Base-by-base conservation (phyloP, 306 rosid genomes). In the Lotus japonicus region DNA sequence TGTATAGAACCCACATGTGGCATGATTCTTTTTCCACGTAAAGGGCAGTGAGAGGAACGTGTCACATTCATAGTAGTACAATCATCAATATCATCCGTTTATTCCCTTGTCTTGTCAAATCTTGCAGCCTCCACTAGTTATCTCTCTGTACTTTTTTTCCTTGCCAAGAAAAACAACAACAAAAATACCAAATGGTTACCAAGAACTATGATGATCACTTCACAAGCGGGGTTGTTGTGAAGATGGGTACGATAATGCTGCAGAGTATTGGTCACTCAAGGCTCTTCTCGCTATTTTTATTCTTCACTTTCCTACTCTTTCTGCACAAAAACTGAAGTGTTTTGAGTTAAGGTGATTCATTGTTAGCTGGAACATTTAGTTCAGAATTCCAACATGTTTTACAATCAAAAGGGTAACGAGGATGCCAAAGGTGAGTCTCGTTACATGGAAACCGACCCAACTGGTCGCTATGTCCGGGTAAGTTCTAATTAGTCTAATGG, bases 391-490 rank as follows among this genome's bases (percentile, higher is more conserved):
- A 72, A 33, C 79, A 84, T 86, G 92, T 84, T 61, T 49, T 59
- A 49, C 61, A 57, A 66, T 57, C 80, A 71, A 73, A 64, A 77
- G 61, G 63, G 58, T 54, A 50, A 71, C 56, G 72, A 61, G 19
- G 82, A 64, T 53, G 50, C 44, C 68, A 62, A 68, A 33, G 71
- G 63, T 28, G 76, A 77, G 31, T 48, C 23, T 78, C 80, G 72
- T 53, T 89, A 89, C 60, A 80, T 76, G 11, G 97, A 92, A 77
- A 81, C 83, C 17, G 96, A 89, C 71, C 96, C 96, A 59, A 80
- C 87, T 57, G 81, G 85, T 84, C 81, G 97, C 23, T 92, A 89
- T 71, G 90, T 88, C 23, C 84, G 97, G 81, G 96, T 92, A 77
- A 74, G 88, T 72, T 51, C 31, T 51, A 52, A n/a, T n/a, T n/a